phyloP scores from a whole-genome alignment of 2,329 filamentous ascomycete genomes.

The Phoma sp. region DNA sequence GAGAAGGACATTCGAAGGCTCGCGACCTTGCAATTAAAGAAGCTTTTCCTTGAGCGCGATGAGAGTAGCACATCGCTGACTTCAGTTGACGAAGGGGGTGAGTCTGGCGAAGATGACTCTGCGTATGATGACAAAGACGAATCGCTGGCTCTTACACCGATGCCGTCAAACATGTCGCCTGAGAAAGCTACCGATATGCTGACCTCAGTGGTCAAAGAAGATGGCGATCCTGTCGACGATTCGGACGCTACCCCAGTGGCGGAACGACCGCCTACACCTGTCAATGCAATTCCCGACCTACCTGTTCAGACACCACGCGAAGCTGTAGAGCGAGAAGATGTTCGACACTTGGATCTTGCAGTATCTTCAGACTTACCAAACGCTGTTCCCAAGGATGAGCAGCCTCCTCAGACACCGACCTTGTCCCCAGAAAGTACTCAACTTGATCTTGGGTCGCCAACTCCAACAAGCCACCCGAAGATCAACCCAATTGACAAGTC shows the following conservation, averaged over 20 bases:
- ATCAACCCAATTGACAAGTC: slow-evolving; percentile 45
- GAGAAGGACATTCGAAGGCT: slow-evolving; percentile 95
- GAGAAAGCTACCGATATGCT: slow-evolving; percentile 70
- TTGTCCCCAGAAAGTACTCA: slow-evolving; percentile 24
- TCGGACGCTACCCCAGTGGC: slow-evolving; percentile 7
- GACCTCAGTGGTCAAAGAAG: slow-evolving; percentile 69
- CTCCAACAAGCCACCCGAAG: slow-evolving; percentile 36
- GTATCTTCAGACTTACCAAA: slow-evolving; percentile 52
- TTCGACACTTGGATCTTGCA: slow-evolving; percentile 67
- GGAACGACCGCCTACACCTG: slow-evolving; percentile 17
- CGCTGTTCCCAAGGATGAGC: slow-evolving; percentile 26
- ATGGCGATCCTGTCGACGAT: slow-evolving; percentile 24
- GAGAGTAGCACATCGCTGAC: slow-evolving; percentile 78
- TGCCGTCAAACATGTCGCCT: slow-evolving; percentile 55
- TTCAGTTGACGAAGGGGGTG: slow-evolving; percentile 70
- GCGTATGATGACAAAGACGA: slow-evolving; percentile 41
- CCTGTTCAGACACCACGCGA: slow-evolving; percentile 41
- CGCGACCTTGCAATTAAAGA: slow-evolving; percentile 89
- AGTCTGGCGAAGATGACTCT: slow-evolving; percentile 47
- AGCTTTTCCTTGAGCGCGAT: slow-evolving; percentile 87
- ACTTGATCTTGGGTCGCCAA: slow-evolving; percentile 36
- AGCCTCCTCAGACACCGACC: slow-evolving; percentile 36
- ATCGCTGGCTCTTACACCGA: slow-evolving; percentile 37
- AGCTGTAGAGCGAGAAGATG: slow-evolving; percentile 57
- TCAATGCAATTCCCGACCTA: slow-evolving; percentile 21